Percentiles rank a stretch among this genome's conserved stretches.
Conservation (phyloP, 305 asterid species). For the Salvia sclarea region DNA sequence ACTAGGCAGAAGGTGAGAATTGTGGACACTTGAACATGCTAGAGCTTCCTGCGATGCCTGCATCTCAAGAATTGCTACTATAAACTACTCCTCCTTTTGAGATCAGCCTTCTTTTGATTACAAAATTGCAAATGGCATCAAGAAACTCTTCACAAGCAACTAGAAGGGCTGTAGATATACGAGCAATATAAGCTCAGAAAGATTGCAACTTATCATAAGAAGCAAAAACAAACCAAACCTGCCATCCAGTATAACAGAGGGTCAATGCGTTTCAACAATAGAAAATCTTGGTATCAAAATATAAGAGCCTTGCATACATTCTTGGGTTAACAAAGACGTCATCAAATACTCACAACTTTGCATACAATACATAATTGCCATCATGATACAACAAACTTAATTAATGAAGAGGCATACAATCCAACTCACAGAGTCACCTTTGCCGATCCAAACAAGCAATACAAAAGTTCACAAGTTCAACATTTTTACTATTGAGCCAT, state of each 20-base stretch:
- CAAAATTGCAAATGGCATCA: background rate
- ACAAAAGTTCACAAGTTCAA: background rate
- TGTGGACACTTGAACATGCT: conserved; percentile 42
- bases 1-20: conserved; percentile 45
- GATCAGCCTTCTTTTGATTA: background rate
- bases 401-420: background rate
- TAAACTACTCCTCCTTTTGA: background rate
- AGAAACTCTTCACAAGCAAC: background rate
- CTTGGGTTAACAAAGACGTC: background rate
- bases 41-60: conserved; percentile 44
- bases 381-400: background rate
- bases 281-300: background rate
- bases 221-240: conserved; percentile 19
- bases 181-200: conserved; percentile 4
- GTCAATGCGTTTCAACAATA: conserved; percentile 3
- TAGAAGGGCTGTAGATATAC: background rate
- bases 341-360: background rate
- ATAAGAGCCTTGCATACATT: background rate
- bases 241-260: conserved; percentile 11
- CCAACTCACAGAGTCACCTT: background rate
- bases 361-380: background rate
- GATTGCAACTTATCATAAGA: background rate
- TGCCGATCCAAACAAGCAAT: background rate
- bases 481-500: background rate
- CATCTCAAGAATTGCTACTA: conserved; percentile 41